Percentiles rank a stretch among this genome's conserved stretches.
phyloP scores from a whole-genome alignment of 2,329 filamentous ascomycete species.

The Phyllosticta citrichinensis region DNA sequence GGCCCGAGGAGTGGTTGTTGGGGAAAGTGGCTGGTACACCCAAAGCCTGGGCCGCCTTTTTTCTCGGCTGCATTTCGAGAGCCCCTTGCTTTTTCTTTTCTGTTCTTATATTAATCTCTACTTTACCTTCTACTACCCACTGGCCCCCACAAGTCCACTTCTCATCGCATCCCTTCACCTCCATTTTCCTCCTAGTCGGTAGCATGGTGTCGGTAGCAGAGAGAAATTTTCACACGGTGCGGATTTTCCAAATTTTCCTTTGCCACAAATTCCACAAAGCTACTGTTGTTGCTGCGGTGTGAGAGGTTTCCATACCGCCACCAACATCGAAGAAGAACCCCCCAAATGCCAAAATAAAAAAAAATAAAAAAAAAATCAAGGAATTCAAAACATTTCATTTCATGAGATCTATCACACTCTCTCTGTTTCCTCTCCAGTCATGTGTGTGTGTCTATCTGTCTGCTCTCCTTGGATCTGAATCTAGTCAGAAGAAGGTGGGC shows the following conservation, averaged over 20 bases:
- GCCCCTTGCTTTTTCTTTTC: neutral
- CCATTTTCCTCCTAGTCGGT: neutral
- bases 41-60: neutral
- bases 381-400: too few species aligned
- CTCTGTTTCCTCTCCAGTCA: too few species aligned
- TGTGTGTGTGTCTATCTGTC: too few species aligned
- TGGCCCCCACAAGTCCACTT: neutral
- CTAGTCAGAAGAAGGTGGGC: too few species aligned
- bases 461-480: too few species aligned
- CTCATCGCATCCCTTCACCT: neutral
- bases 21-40: slow-evolving; percentile 8
- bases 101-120: slow-evolving; percentile 1
- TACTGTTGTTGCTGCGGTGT: too few species aligned
- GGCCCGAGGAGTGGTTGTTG: slow-evolving; percentile 8
- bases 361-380: too few species aligned
- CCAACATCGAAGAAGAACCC: too few species aligned
- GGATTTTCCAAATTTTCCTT: slow-evolving; percentile 1
- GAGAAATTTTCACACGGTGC: slow-evolving; percentile 1
- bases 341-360: too few species aligned
- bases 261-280: neutral
- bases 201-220: slow-evolving; percentile 10
- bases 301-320: too few species aligned
- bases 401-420: too few species aligned
- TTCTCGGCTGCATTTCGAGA: slow-evolving; percentile 7
- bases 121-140: neutral